These are phyloP conservation scores for Calonectria honghensis DNA, from an alignment of 2,329 filamentous ascomycete species.

Conservation along the genomic window DNA sequence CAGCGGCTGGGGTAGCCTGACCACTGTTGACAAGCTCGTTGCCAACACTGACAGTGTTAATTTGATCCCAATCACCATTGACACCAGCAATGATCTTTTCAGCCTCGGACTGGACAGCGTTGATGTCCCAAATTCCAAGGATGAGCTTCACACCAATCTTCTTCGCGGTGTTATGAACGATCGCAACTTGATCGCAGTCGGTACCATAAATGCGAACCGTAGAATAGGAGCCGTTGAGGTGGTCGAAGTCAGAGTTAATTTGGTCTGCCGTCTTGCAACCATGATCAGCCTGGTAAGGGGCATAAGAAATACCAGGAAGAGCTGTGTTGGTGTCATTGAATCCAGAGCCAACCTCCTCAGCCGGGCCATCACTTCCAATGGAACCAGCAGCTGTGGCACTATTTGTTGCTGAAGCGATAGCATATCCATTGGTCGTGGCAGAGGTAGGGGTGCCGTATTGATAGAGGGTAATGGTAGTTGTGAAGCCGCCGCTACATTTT, in stretches of 20 bases:
- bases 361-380: slow-evolving; percentile 16
- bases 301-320: slow-evolving; percentile 68
- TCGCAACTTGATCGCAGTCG: slow-evolving; percentile 83
- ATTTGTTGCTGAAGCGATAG: slow-evolving; percentile 29
- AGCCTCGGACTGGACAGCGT: slow-evolving; percentile 74
- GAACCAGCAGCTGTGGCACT: slow-evolving; percentile 28
- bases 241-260: slow-evolving; percentile 78
- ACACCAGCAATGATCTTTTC: slow-evolving; percentile 76
- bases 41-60: slow-evolving; percentile 85
- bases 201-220: slow-evolving; percentile 86
- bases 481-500: background rate
- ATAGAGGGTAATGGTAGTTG: background rate
- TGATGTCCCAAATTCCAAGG: slow-evolving; percentile 82
- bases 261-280: slow-evolving; percentile 80
- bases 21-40: slow-evolving; percentile 87
- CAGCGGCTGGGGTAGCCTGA: slow-evolving; percentile 68
- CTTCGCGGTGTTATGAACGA: slow-evolving; percentile 77
- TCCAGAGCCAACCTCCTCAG: slow-evolving; percentile 29
- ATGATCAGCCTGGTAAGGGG: slow-evolving; percentile 70
- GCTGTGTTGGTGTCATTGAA: slow-evolving; percentile 36
- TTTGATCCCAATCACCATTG: slow-evolving; percentile 77
- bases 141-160: slow-evolving; percentile 82
- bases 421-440: background rate
- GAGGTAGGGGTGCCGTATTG: slow-evolving; percentile 18
- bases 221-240: slow-evolving; percentile 72